Evolutionary conservation across 148 eudicot species (phyloP).

Genomic region (Cornus florida): DNA sequence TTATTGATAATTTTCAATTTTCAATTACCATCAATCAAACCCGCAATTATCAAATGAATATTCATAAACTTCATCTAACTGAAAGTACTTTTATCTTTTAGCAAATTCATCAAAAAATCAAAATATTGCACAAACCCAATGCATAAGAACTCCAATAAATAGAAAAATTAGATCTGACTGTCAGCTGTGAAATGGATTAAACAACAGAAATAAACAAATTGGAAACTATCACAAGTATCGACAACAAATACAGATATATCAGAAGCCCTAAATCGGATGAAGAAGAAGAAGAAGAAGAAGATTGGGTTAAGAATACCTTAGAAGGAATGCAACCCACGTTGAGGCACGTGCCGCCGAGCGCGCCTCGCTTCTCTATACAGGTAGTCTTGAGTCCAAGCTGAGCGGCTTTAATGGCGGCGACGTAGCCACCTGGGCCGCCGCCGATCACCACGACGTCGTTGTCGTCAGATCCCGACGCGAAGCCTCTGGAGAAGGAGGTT

Average conservation of each 20-base stretch:
- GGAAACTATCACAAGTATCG: neutral
- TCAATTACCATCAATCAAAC: neutral
- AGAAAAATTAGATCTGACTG: neutral
- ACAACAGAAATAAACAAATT: neutral
- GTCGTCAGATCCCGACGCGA: constrained; percentile 70
- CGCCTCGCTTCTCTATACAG: constrained; percentile 92
- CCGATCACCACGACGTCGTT: constrained; percentile 92
- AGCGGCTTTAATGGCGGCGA: constrained; percentile 95
- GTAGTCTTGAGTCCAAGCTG: constrained; percentile 91
- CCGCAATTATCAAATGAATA: neutral
- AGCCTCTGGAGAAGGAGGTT: constrained; percentile 49
- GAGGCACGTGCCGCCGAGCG: constrained; percentile 93
- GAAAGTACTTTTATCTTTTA: neutral
- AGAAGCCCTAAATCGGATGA: neutral
- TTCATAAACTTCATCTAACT: neutral
- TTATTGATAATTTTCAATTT: too few relatives aligned
- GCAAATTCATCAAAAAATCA: neutral
- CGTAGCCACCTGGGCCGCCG: constrained; percentile 97
- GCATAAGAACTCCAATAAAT: neutral
- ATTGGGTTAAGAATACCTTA: constrained; percentile 46
- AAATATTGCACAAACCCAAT: neutral
- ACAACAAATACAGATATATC: too few relatives aligned
- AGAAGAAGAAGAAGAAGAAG: neutral
- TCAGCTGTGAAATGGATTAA: neutral
- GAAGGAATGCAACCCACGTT: constrained; percentile 97